Evolutionary conservation across 345 rosid species (phyloP), one percentile per base, ranked within the genome.

Genomic region (Populus deltoides): DNA sequence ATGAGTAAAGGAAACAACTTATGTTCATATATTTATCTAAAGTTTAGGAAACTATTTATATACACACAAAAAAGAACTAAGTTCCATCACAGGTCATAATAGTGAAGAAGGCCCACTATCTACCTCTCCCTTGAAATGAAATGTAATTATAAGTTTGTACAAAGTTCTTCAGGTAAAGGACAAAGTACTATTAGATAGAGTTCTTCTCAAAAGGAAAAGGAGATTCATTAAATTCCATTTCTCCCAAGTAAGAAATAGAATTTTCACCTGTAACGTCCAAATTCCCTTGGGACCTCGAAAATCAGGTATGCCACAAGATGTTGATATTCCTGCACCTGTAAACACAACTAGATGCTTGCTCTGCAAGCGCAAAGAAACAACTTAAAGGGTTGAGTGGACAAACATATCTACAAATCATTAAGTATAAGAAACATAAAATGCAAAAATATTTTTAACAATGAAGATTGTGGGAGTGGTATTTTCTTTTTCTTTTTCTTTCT

Each of bases 301-400:
- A 86, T 96, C 97, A 79, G 99, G 98, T 77, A 96, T 96, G 57
- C 99, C 97, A 82, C 99, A 92, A 79, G 99, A 91, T 59, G 99
- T 93, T 73, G 99, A 96, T 83, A 93, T 93, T 79, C 99, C 98
- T 24, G 99, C 99, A 83, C 98, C 98, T 51, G 98, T 96, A 79
- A 96, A 96, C 76, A 89, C 98, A 78, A 93, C 98, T 79, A 96
- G 94, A 88, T 93, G 99, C 92, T 90, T 93, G 86, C 98, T 92
- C 99, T 96, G 97, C 93, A 92, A 87, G 79, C 75, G 84, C 47
- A 59, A 78, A 47, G 22, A 47, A 73, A 35, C 39, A 35, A 22
- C 22, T 17, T 66, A 8, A 81, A 20, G 25, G 11, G 63, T 61
- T 36, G 33, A 59, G 59, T 27, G 62, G 33, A 51, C 63, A 70